Evolutionary conservation across 2,329 filamentous ascomycete genomes (phyloP).

Genomic region (Ophiostoma australiae): DNA sequence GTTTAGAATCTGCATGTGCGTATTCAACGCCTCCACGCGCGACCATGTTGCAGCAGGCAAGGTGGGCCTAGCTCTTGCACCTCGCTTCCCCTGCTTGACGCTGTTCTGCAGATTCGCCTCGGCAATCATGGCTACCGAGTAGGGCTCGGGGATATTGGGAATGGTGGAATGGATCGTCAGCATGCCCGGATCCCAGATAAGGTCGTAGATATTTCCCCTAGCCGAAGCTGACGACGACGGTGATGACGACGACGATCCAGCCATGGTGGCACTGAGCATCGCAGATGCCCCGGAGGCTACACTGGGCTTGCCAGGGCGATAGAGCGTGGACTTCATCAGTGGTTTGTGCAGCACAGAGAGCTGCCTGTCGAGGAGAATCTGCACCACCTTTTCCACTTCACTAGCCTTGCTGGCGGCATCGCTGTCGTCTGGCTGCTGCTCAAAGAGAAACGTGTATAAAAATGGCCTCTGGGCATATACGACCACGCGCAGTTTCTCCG

Average conservation of each 20-base stretch:
- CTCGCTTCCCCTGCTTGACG: neutral
- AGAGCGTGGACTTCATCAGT: conserved; percentile 52
- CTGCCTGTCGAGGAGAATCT: conserved; percentile 36
- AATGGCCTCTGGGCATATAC: conserved; percentile 72
- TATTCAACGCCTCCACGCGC: conserved; percentile 58
- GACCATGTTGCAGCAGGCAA: conserved; percentile 44
- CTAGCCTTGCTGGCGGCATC: neutral
- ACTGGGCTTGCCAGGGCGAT: conserved; percentile 49
- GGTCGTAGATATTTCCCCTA: conserved; percentile 50
- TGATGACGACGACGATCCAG: neutral
- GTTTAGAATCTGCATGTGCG: conserved; percentile 59
- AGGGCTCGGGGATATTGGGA: conserved; percentile 59
- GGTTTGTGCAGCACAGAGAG: conserved; percentile 55
- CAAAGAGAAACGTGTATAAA: conserved; percentile 71
- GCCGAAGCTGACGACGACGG: conserved; percentile 13
- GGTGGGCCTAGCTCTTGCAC: neutral
- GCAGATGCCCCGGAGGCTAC: conserved; percentile 28
- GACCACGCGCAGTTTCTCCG: conserved; percentile 58
- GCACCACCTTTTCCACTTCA: conserved; percentile 1
- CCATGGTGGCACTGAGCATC: conserved; percentile 15
- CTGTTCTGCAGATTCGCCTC: neutral
- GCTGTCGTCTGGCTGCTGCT: conserved; percentile 44
- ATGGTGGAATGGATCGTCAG: conserved; percentile 59
- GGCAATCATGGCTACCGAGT: neutral
- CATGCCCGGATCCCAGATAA: conserved; percentile 56